Evolutionary conservation across 768 basidiomycete species (phyloP), one percentile per base, ranked within the genome.

Genomic region (Strobilomyces dryophilus): DNA sequence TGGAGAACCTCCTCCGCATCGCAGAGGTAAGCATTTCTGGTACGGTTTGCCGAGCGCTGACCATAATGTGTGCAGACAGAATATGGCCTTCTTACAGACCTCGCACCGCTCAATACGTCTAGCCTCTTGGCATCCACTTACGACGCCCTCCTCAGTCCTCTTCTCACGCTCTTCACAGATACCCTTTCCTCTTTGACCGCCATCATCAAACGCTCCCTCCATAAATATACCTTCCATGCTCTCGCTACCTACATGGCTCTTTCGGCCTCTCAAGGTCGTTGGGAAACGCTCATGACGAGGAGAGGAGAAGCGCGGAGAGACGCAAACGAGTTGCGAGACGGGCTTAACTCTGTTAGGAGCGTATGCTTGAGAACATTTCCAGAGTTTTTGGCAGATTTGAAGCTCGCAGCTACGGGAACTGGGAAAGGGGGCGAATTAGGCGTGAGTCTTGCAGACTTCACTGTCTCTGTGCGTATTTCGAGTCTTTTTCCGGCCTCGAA

Each of bases 321-420:
- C 27, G 71, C 72, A 24, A 90, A 90, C 58, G 89, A 89, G 59
- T 68, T 89, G 43, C 85, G 81, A 60, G 91, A 92, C 9, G 84
- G 82, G 0, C 61, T 89, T 8, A 80, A 82, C 47, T 71, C 79
- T 6, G 71, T 93, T 10, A 74, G 87, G 14, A 81, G 78, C 1
- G 74, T 91, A 1, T 90, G 89, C 61, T 68, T 92, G 53, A 76
- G 91, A 42, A 90, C 87, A 47, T 93, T 92, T 66, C 90, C 91
- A 0, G 90, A 93, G 61, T 87, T 89, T 58, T 66, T 93, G 43
- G 88, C 83, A 17, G 89, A 92, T 64, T 69, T 92, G 61, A 89
- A 89, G 66, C 66, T 84, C 55, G 83, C 83, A 1, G 79, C 78
- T 2, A 63, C 76, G 40, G 72, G 61, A 15, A 55, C 68, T 20